phyloP scores from a whole-genome alignment of 108 stramenopile genomes.

The Skeletonema marinoi region DNA sequence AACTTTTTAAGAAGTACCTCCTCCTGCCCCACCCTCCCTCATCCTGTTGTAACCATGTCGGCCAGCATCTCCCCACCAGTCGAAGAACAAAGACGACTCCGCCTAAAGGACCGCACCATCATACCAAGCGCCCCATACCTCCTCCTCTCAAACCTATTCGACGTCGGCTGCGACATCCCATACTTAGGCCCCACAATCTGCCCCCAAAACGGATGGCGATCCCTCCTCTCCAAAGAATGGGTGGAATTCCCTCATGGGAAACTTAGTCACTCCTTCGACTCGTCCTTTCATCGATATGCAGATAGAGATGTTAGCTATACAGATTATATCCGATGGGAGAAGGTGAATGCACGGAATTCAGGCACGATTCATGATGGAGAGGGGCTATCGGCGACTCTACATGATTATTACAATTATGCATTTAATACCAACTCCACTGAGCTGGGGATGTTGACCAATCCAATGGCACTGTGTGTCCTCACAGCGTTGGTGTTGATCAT shows the following conservation, averaged over 20 bases:
- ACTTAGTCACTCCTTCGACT: conserved; percentile 42
- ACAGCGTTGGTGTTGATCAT: conserved; percentile 54
- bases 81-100: conserved; percentile 30
- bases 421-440: conserved; percentile 40
- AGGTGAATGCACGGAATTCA: neutral
- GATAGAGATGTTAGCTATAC: conserved; percentile 14
- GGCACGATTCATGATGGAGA: neutral
- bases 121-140: conserved; percentile 41
- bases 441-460: conserved; percentile 39
- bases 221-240: neutral
- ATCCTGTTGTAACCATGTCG: no score
- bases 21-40: no score
- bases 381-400: conserved; percentile 5
- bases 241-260: conserved; percentile 30
- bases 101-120: conserved; percentile 29
- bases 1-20: no score
- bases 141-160: conserved; percentile 34
- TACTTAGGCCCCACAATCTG: neutral
- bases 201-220: conserved; percentile 20
- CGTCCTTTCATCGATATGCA: conserved; percentile 16
- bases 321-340: conserved; percentile 12
- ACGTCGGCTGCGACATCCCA: conserved; percentile 21
- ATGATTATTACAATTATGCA: conserved; percentile 35
- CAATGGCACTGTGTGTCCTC: conserved; percentile 23
- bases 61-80: conserved; percentile 24